Conservation (phyloP, 2,329 filamentous ascomycete genomes). For the Fusarium sp. region DNA sequence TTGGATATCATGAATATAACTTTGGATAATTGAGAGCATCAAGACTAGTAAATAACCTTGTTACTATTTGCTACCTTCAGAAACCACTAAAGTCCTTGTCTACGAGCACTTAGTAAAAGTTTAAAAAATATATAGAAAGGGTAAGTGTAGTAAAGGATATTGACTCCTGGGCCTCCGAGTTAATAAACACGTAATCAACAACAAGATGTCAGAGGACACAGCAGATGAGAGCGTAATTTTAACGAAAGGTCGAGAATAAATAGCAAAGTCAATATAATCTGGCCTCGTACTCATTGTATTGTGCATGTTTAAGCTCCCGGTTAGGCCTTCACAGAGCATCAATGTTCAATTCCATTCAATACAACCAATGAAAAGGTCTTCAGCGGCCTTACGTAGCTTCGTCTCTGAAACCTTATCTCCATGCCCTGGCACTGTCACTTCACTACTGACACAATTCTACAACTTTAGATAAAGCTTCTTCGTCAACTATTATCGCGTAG, state of each 20-base stretch:
- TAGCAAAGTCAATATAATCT: accelerated
- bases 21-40: not conserved
- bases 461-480: too few relatives aligned
- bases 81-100: not conserved
- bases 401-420: not conserved
- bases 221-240: too few relatives aligned
- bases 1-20: not conserved
- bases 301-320: not conserved
- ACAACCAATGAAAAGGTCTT: not conserved
- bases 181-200: not conserved
- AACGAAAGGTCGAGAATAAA: not conserved
- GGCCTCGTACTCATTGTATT: not conserved
- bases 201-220: not conserved
- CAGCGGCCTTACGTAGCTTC: too few relatives aligned
- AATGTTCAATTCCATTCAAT: not conserved
- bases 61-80: accelerated
- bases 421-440: too few relatives aligned
- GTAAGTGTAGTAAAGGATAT: not conserved
- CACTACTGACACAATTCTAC: too few relatives aligned
- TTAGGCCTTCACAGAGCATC: accelerated
- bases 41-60: not conserved
- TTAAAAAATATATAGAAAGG: not conserved
- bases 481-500: accelerated
- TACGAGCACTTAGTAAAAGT: not conserved
- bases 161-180: not conserved